Conservation (phyloP, 73 alveolate genomes). For the Stentor roeselii region DNA sequence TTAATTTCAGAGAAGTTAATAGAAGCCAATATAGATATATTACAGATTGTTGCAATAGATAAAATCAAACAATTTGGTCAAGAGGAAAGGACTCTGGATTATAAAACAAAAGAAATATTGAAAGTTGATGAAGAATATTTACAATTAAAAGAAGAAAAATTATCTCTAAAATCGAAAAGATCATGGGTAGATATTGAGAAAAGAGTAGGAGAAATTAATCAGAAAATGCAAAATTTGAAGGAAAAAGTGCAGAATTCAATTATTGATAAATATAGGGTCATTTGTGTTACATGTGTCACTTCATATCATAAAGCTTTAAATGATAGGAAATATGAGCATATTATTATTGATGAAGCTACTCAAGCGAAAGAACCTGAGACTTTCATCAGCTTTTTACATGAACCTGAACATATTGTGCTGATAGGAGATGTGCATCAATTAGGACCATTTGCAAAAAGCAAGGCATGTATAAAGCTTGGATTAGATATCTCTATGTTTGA, state of each 20-base stretch:
- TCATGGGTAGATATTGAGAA: too few relatives aligned
- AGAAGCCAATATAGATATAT: too few relatives aligned
- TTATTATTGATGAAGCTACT: conserved; percentile 90
- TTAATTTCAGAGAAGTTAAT: neutral
- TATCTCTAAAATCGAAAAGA: too few relatives aligned
- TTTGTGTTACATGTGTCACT: conserved; percentile 47
- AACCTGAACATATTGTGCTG: conserved; percentile 92
- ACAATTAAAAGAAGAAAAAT: neutral
- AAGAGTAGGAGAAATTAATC: neutral
- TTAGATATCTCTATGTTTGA: conserved; percentile 90
- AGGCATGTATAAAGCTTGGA: conserved; percentile 91
- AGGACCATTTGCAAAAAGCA: conserved; percentile 74
- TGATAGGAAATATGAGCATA: conserved; percentile 40
- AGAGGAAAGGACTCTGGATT: neutral
- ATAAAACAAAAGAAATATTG: neutral
- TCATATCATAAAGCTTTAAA: conserved; percentile 44
- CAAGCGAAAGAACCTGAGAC: conserved; percentile 96
- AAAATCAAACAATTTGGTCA: too few relatives aligned
- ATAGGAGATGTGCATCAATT: conserved; percentile 96
- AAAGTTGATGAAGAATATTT: neutral
- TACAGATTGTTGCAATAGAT: neutral
- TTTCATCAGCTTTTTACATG: conserved; percentile 83
- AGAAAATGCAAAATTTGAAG: neutral
- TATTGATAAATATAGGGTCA: too few relatives aligned
- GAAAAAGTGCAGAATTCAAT: conserved; percentile 59